Evolutionary conservation across 108 stramenopile species (phyloP).

Genomic region (Cylindrotheca closterium): DNA sequence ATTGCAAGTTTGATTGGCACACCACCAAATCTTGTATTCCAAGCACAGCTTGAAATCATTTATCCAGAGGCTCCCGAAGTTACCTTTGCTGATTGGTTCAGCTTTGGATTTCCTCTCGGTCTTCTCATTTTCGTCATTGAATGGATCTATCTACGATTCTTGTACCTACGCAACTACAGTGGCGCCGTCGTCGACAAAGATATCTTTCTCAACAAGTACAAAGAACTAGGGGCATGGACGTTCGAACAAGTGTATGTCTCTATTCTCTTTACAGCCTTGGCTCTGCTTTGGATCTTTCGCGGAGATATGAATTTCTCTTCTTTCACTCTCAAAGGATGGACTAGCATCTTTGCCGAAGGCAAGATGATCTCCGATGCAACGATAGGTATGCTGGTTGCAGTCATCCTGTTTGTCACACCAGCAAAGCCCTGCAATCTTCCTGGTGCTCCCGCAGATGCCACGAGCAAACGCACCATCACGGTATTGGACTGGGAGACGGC

Average conservation of each 20-base stretch:
- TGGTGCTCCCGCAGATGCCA: constrained; percentile 1
- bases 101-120: constrained; percentile 17
- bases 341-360: constrained; percentile 9
- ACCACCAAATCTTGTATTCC: constrained; percentile 18
- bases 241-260: constrained; percentile 6
- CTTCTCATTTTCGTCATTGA: constrained; percentile 2
- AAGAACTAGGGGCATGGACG: constrained; percentile 7
- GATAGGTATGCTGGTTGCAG: constrained; percentile 9
- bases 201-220: constrained; percentile 14
- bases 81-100: constrained; percentile 15
- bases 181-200: neutral
- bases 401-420: constrained; percentile 12
- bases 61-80: constrained; percentile 13
- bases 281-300: constrained; percentile 17
- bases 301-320: constrained; percentile 5
- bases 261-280: constrained; percentile 2
- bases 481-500: constrained; percentile 9
- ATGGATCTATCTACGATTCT: constrained; percentile 12
- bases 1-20: constrained; percentile 17
- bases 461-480: neutral
- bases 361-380: constrained; percentile 11
- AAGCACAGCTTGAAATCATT: constrained; percentile 5
- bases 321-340: constrained; percentile 10
- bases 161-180: constrained; percentile 5
- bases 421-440: constrained; percentile 1